Evolutionary conservation across 176 grass and related monocot species (phyloP).

Genomic region (Carex littledalei): DNA sequence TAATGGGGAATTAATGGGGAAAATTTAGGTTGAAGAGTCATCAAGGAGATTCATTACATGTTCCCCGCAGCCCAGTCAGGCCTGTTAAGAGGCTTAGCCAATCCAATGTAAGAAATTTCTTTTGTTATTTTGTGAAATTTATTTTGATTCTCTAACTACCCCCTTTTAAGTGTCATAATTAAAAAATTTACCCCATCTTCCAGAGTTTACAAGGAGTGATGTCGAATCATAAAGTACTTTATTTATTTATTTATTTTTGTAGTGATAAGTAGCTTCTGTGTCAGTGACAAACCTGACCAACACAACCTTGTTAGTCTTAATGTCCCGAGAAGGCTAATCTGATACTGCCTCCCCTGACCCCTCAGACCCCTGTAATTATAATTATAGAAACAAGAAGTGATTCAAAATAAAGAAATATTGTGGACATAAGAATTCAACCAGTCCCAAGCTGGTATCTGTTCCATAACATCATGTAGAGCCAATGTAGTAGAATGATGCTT

Average conservation of each 20-base stretch:
- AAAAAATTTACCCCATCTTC: neutral
- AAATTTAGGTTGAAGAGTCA: constrained; percentile 74
- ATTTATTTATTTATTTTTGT: neutral
- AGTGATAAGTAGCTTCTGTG: neutral
- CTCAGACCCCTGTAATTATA: neutral
- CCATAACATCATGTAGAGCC: neutral
- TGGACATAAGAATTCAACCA: neutral
- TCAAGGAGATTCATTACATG: constrained; percentile 64
- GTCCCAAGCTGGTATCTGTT: neutral
- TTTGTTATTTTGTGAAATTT: constrained; percentile 14
- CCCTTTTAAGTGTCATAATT: neutral
- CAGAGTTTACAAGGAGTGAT: neutral
- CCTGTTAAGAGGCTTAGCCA: constrained; percentile 39
- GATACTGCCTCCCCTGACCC: neutral
- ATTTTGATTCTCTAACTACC: neutral
- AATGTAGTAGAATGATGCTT: neutral
- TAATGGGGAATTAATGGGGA: constrained; percentile 1
- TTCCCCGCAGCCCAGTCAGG: constrained; percentile 55
- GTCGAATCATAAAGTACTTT: neutral
- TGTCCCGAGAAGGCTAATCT: neutral
- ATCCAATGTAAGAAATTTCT: constrained; percentile 48
- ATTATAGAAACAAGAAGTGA: neutral
- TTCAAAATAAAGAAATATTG: neutral
- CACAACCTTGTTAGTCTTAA: neutral
- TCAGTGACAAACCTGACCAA: neutral